phyloP scores from a whole-genome alignment of 83 land plant species.

The Thuja plicata region DNA sequence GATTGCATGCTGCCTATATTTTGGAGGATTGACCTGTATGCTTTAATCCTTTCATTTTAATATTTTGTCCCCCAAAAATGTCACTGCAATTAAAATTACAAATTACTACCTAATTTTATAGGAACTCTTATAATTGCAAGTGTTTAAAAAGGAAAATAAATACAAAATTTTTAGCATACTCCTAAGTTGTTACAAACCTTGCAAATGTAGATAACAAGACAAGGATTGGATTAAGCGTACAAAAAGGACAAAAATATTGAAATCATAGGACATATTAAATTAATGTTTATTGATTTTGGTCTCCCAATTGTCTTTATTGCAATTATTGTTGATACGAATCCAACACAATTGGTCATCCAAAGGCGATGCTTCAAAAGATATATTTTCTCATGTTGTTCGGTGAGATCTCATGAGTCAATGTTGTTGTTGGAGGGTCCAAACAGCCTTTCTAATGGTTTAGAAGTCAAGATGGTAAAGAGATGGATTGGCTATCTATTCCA shows the following conservation, averaged over 20 bases:
- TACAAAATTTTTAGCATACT: background rate
- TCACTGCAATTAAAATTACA: background rate
- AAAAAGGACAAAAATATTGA: too few species aligned
- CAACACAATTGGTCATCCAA: background rate
- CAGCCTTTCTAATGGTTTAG: too few species aligned
- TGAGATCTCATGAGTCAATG: background rate
- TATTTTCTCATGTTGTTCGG: background rate
- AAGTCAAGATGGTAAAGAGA: too few species aligned
- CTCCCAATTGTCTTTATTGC: background rate
- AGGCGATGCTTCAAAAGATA: background rate
- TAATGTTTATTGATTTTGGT: background rate
- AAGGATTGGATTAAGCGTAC: too few species aligned
- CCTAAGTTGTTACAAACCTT: background rate
- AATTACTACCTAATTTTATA: background rate
- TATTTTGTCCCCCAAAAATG: too few species aligned
- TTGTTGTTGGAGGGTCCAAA: background rate
- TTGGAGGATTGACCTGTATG: too few species aligned
- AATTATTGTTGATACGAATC: background rate
- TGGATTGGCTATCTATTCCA: too few species aligned
- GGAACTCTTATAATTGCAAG: background rate
- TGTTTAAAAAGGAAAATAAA: background rate
- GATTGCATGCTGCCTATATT: too few species aligned
- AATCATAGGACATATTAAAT: too few species aligned
- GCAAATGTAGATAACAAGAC: too few species aligned
- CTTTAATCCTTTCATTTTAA: too few species aligned